These are phyloP conservation scores for Lasiodiplodia sp. DNA, from an alignment of 2,329 filamentous ascomycete species.

Conservation along the genomic window DNA sequence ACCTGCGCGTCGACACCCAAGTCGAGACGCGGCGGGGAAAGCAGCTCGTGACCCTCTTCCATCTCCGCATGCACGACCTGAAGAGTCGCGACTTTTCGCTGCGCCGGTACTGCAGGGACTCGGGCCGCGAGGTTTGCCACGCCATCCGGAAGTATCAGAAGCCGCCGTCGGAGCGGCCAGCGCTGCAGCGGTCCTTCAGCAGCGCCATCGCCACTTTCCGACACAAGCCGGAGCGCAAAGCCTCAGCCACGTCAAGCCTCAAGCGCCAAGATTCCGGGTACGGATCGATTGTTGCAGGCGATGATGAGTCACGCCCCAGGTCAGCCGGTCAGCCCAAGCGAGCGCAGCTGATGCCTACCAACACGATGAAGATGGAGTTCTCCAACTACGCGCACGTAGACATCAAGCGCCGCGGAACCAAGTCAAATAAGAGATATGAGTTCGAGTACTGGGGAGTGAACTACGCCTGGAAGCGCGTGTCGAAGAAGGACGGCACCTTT, in stretches of 20 bases:
- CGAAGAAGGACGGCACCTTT: slow-evolving; percentile 70
- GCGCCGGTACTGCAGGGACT: slow-evolving; percentile 89
- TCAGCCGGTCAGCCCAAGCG: slow-evolving; percentile 47
- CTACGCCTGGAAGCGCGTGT: slow-evolving; percentile 83
- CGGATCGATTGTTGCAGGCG: slow-evolving; percentile 52
- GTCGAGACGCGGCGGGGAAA: slow-evolving; percentile 64
- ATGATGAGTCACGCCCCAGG: slow-evolving; percentile 41
- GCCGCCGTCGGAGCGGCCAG: slow-evolving; percentile 58
- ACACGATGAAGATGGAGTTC: slow-evolving; percentile 89
- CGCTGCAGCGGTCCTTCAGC: slow-evolving; percentile 66
- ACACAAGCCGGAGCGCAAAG: slow-evolving; percentile 62
- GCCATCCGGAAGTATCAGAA: slow-evolving; percentile 75
- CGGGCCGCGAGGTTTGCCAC: slow-evolving; percentile 90
- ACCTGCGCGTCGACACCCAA: slow-evolving; percentile 85
- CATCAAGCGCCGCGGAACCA: slow-evolving; percentile 72
- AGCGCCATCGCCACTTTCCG: slow-evolving; percentile 65
- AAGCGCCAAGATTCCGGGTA: slow-evolving; percentile 68
- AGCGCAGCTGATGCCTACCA: slow-evolving; percentile 63
- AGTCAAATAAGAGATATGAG: slow-evolving; percentile 77
- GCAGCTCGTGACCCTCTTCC: slow-evolving; percentile 81
- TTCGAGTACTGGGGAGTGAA: slow-evolving; percentile 92
- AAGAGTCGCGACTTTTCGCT: slow-evolving; percentile 87
- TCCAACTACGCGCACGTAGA: slow-evolving; percentile 96
- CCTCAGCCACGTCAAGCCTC: slow-evolving; percentile 50
- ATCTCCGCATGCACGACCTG: slow-evolving; percentile 93